Percentiles rank a stretch among this genome's conserved stretches.
Evolutionary conservation across 2,329 filamentous ascomycete species (phyloP).

Genomic region (Phymatotrichopsis omnivora): DNA sequence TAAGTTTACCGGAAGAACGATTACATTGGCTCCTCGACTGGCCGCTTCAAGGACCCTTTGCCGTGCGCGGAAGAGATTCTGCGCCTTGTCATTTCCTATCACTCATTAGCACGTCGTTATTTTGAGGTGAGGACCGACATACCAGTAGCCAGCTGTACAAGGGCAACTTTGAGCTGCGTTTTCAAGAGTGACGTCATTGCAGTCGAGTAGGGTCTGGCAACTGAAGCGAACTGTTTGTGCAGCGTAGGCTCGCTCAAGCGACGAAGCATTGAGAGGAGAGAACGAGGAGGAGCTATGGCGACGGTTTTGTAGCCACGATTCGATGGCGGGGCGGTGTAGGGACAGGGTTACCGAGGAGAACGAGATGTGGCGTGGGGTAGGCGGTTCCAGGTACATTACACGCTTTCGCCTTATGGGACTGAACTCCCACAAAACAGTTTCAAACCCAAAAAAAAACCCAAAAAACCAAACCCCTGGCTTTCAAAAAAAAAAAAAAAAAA

Average conservation of each 20-base stretch:
- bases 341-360: background rate
- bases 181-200: constrained; percentile 50
- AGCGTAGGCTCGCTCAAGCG: background rate
- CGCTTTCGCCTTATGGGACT: no score
- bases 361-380: background rate
- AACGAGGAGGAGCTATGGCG: background rate
- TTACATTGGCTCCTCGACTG: constrained; percentile 63
- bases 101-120: background rate
- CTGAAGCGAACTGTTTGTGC: no score
- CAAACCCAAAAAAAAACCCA: no score
- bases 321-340: background rate
- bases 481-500: no score
- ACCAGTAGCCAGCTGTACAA: constrained; percentile 71
- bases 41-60: constrained; percentile 75
- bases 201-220: no score
- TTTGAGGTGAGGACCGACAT: constrained; percentile 21
- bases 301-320: background rate
- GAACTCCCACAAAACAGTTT: no score
- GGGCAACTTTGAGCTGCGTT: constrained; percentile 66
- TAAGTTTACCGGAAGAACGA: constrained; percentile 95
- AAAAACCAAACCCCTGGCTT: no score
- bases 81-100: constrained; percentile 65
- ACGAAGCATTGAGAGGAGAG: no score
- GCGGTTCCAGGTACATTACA: no score
- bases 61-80: constrained; percentile 72